A percentile compares a stretch with the other conserved stretches of the same genome.
Evolutionary conservation across 306 rosid genomes (phyloP).

Genomic region (Citrullus amarus): DNA sequence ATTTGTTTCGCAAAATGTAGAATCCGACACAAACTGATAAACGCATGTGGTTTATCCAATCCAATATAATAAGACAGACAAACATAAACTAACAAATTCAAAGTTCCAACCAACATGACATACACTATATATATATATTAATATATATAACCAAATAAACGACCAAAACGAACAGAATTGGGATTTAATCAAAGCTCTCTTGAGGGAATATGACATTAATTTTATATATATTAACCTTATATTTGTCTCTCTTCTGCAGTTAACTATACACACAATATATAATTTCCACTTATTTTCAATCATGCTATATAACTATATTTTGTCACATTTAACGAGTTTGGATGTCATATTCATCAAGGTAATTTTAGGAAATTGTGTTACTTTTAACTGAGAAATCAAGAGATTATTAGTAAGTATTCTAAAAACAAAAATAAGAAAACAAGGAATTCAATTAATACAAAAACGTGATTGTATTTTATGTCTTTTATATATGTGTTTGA

Average conservation of each 20-base stretch:
- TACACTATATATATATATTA: background rate
- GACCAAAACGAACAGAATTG: background rate
- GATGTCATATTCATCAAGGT: background rate
- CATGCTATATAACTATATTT: background rate
- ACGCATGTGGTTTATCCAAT: background rate
- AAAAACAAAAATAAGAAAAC: no score
- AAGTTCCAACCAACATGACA: background rate
- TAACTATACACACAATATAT: background rate
- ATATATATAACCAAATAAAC: background rate
- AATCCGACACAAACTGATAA: background rate
- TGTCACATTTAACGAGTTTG: background rate
- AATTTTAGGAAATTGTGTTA: background rate
- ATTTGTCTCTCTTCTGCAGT: background rate
- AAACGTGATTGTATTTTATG: no score
- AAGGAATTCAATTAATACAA: no score
- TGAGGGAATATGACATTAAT: background rate
- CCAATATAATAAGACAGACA: background rate
- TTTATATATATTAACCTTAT: background rate
- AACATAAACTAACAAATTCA: background rate
- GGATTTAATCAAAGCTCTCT: background rate
- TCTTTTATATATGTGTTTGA: no score
- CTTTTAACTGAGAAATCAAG: background rate
- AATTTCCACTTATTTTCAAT: background rate
- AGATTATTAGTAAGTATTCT: no score
- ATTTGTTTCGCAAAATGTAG: background rate